phyloP scores from a whole-genome alignment of 139 green algal genomes.

The Pleodorina starrii region DNA sequence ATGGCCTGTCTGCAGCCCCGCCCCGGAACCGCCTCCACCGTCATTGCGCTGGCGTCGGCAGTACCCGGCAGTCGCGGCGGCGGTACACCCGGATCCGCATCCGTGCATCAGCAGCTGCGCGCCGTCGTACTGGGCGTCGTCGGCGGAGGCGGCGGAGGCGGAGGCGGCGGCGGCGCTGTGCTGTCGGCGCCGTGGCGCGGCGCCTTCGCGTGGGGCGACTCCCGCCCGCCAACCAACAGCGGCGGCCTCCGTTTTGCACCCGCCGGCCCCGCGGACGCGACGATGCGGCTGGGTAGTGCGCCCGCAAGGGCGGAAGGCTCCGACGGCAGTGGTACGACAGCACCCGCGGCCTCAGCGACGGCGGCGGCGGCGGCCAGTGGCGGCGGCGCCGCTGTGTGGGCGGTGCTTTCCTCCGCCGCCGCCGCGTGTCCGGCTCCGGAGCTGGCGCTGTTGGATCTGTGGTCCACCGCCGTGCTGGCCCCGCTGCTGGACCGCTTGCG shows the following conservation, averaged over 20 bases:
- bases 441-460: constrained; percentile 14
- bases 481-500: constrained; percentile 27
- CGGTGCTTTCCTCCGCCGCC: not conserved
- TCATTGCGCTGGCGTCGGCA: constrained; percentile 1
- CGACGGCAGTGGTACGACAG: not conserved
- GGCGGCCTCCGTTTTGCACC: not conserved
- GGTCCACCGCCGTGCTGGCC: not conserved
- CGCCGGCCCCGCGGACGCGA: not conserved
- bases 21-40: not conserved
- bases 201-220: constrained; percentile 17
- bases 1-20: constrained; percentile 8
- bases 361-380: not conserved
- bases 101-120: constrained; percentile 28
- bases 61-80: constrained; percentile 11
- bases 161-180: not conserved
- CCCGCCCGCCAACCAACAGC: not conserved
- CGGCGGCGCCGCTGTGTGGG: not conserved
- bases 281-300: not conserved
- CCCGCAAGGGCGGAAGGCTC: not conserved
- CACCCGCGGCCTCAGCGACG: not conserved
- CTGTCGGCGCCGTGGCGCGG: not conserved
- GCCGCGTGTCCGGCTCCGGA: not conserved
- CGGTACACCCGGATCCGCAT: not conserved
- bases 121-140: not conserved
- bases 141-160: not conserved